These are phyloP conservation scores for Starmerella khaoyaiensis DNA, from an alignment of 805 yeast species.

Conservation along the genomic window DNA sequence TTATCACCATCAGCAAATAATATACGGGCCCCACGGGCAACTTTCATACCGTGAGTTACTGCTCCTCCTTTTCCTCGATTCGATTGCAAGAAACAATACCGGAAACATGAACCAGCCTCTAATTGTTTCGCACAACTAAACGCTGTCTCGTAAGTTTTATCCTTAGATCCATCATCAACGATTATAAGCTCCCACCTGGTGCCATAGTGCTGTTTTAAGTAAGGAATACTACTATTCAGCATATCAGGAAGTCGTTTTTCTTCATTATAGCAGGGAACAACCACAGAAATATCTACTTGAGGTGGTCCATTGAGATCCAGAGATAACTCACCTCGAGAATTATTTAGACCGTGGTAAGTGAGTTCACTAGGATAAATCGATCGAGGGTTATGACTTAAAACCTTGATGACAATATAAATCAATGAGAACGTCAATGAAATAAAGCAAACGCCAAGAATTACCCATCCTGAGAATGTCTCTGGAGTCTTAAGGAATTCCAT, in stretches of 20 bases:
- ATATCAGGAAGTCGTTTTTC: constrained; percentile 46
- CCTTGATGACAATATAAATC: constrained; percentile 2
- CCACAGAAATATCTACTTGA: constrained; percentile 50
- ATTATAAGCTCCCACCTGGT: constrained; percentile 59
- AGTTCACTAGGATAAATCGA: constrained; percentile 10
- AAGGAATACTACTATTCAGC: constrained; percentile 33
- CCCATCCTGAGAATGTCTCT: no score
- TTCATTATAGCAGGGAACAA: constrained; percentile 92
- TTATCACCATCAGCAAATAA: constrained; percentile 98
- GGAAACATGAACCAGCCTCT: constrained; percentile 46
- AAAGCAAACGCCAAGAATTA: background rate
- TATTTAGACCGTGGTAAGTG: constrained; percentile 2
- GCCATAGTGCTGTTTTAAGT: constrained; percentile 32
- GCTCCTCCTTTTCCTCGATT: constrained; percentile 97
- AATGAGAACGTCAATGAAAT: background rate
- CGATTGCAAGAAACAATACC: constrained; percentile 54
- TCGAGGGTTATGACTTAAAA: constrained; percentile 16
- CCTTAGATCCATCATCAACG: constrained; percentile 86
- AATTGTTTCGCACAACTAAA: constrained; percentile 40
- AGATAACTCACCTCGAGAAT: constrained; percentile 9
- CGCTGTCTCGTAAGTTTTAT: constrained; percentile 65
- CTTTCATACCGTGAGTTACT: constrained; percentile 80
- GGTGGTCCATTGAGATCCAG: constrained; percentile 20
- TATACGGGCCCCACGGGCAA: constrained; percentile 55
- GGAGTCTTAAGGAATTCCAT: no score